Evolutionary conservation across 2,329 filamentous ascomycete genomes (phyloP), one percentile per base, ranked within the genome.

Genomic region (Huntiella savannae): DNA sequence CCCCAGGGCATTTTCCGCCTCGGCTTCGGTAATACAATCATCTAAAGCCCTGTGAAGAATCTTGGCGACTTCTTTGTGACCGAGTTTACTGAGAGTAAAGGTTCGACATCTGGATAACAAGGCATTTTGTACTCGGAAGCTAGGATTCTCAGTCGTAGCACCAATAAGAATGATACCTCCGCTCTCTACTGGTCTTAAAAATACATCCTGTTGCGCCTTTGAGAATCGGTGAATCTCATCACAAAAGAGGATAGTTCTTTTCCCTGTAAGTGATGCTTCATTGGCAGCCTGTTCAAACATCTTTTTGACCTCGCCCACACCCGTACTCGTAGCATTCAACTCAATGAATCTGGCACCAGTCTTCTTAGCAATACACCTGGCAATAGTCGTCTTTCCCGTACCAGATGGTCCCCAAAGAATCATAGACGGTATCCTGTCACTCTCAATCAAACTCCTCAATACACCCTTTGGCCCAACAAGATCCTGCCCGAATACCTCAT

Each of bases 81-180:
- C 71, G 38, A 98, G 70, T 53, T 86, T 79, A 40, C 77, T 67
- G 7, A 98, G 65, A 0, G 85, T 93, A 55, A 98, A 96, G 0
- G 85, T 93, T 22, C 91, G 73, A 61, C 88, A 96, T 40, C 91
- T 73, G 17, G 84, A 93, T 2, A 96, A 68, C 46, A 98, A 68
- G 2, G 91, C 88, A 52, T 76, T 79, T 54, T 91, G 82, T 37
- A 98, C 77, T 56, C 92, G 88, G 67, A 96, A 96, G 3, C 81
- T 88, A 0, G 91, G 91, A 54, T 98, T 98, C 61, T 98, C 91
- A 0, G 91, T 98, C 3, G 91, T 98, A 5, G 91, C 91, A 8
- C 87, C 91, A 50, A 96, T 91, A 28, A 98, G 68, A 0, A 84
- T 95, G 53, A 98, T 79, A 22, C 82, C 82, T 4, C 91, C 91